Base-by-base conservation (phyloP, 176 grass and related monocot species). In the Lolium perenne region DNA sequence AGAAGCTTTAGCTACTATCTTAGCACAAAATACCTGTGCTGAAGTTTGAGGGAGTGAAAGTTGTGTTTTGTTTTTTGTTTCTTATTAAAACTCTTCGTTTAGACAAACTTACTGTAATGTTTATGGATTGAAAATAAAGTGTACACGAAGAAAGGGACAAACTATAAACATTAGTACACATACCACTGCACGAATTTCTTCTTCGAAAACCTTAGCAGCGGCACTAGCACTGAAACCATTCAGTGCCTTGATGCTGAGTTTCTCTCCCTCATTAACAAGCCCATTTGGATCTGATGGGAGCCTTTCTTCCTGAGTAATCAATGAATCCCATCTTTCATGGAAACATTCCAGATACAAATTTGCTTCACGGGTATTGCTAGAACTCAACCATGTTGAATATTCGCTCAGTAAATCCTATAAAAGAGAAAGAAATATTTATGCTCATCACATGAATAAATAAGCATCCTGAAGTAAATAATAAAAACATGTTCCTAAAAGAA, bases 181-280 rank as follows among this genome's bases (percentile, higher is more conserved):
- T 82, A 99, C 97, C 94, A 94, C 90, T 96, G 94, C 92, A 20
- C 88, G 80, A 61, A 99, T 89, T 92, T 99, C 97, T 77, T 96
- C 87, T 85, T 99, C 97, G 83, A 96, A 94, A 91, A 90, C 84
- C 83, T 71, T 94, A 53, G 97, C 86, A 57, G 90, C 92, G 81
- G 92, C 87, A 84, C 87, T 89, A 75, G 92, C 62, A 80, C 82
- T 96, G 69, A 99, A 99, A 80, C 49, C 75, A 50, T 96, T 80
- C 60, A 96, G 48, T 77, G 91, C 88, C 72, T 90, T 94, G 13
- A 80, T 40, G 17, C 82, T 91, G 51, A 92, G 77, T 74, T 93
- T 90, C 66, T 88, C 89, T 15, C 61, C 78, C 43, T 72, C 80
- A 82, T 81, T 78, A 80, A 88, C 71, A 77, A 90, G 59, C 80